Percentiles rank a stretch among this genome's conserved stretches.
phyloP scores from a whole-genome alignment of 345 rosid genomes.

The Syzygium aqueum region DNA sequence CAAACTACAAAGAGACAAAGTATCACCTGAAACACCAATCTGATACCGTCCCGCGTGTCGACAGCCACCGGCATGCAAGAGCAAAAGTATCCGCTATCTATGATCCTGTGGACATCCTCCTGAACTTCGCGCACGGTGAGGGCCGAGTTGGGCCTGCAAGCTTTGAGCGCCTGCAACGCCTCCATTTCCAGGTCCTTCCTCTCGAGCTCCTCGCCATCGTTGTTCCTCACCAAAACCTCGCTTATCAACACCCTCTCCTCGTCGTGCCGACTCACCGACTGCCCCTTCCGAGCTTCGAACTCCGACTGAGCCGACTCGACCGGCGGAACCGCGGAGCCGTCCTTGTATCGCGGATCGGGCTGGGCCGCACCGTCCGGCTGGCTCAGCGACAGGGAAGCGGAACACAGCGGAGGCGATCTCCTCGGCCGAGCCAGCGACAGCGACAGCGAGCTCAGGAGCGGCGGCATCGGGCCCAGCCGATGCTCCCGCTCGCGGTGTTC shows the following conservation, averaged over 20 bases:
- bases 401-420: slow-evolving; percentile 18
- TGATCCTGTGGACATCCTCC: slow-evolving; percentile 90
- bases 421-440: background rate
- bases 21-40: slow-evolving; percentile 78
- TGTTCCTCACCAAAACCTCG: slow-evolving; percentile 85
- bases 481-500: slow-evolving; percentile 9
- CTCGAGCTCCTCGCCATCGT: slow-evolving; percentile 91
- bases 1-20: background rate
- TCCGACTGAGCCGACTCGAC: slow-evolving; percentile 24
- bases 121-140: slow-evolving; percentile 79
- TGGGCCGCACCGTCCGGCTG: slow-evolving; percentile 4
- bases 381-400: slow-evolving; percentile 36
- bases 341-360: background rate
- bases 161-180: slow-evolving; percentile 74
- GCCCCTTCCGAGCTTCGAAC: slow-evolving; percentile 36
- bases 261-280: slow-evolving; percentile 29
- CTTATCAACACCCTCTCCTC: slow-evolving; percentile 90
- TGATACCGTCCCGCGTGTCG: slow-evolving; percentile 86
- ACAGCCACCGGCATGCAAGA: slow-evolving; percentile 91
- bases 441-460: slow-evolving; percentile 3
- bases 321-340: background rate
- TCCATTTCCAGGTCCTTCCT: slow-evolving; percentile 83
- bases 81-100: slow-evolving; percentile 77
- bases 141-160: slow-evolving; percentile 82
- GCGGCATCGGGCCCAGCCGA: background rate